phyloP scores from a whole-genome alignment of 805 yeast species.

The Kluyveromyces siamensis region DNA sequence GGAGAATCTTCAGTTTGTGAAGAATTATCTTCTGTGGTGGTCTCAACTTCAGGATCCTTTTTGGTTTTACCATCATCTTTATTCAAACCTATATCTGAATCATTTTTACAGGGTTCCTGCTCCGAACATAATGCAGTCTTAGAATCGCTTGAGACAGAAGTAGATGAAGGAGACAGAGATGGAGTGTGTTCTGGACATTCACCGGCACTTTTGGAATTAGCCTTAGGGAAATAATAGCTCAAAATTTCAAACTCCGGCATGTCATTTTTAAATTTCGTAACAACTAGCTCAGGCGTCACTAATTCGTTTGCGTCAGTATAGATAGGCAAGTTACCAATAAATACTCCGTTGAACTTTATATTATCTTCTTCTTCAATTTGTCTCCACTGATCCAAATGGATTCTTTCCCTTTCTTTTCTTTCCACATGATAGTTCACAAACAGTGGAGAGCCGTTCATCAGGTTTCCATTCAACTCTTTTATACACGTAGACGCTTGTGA shows the following conservation, averaged over 20 bases:
- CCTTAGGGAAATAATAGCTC: conserved; percentile 26
- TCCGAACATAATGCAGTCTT: background rate
- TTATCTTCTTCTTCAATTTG: conserved; percentile 34
- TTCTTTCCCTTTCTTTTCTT: conserved; percentile 46
- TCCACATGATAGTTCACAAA: conserved; percentile 59
- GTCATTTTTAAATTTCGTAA: conserved; percentile 38
- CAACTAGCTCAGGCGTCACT: conserved; percentile 14
- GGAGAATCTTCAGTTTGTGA: conserved; percentile 11
- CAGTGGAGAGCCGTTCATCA: conserved; percentile 22
- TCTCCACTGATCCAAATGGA: conserved; percentile 28
- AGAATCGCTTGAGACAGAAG: background rate
- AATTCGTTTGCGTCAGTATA: conserved; percentile 29
- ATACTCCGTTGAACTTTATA: conserved; percentile 41
- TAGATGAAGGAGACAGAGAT: background rate
- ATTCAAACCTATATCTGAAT: background rate
- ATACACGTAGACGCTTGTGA: conserved; percentile 58
- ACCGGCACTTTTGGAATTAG: conserved; percentile 9
- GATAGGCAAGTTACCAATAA: conserved; percentile 43
- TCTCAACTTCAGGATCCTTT: conserved; percentile 5
- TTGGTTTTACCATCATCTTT: background rate
- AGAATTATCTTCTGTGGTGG: conserved; percentile 6
- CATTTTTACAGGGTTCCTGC: background rate
- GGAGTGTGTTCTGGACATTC: conserved; percentile 4
- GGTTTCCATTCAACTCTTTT: conserved; percentile 38
- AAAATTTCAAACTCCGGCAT: conserved; percentile 34